These are phyloP conservation scores for Ganoderma multipileum DNA, from an alignment of 1,284 basidiomycete genomes.

Conservation along the genomic window DNA sequence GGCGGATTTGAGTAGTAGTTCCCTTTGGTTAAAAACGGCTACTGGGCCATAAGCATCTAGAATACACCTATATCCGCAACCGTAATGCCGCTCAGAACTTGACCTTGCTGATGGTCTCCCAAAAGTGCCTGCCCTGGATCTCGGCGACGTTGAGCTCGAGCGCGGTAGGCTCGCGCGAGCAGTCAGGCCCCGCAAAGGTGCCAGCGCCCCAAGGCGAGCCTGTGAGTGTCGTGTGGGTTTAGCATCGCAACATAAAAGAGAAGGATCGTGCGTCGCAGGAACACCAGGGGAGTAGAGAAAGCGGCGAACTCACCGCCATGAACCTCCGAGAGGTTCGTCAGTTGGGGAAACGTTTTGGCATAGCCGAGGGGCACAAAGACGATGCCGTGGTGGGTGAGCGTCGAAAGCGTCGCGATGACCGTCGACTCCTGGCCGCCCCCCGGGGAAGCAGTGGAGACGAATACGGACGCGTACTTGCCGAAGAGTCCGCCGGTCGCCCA, in stretches of 20 bases:
- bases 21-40: too few relatives aligned
- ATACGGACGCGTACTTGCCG: constrained; percentile 83
- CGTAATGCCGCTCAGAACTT: constrained; percentile 32
- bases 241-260: neutral
- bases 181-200: constrained; percentile 68
- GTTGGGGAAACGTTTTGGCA: constrained; percentile 58
- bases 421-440: constrained; percentile 84
- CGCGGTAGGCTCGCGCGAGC: constrained; percentile 64
- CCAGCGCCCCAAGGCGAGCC: constrained; percentile 81
- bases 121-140: constrained; percentile 71
- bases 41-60: too few relatives aligned
- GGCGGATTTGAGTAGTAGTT: neutral
- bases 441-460: constrained; percentile 69
- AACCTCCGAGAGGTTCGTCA: constrained; percentile 66
- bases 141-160: constrained; percentile 72
- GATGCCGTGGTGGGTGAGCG: constrained; percentile 83
- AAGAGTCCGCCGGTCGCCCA: constrained; percentile 78
- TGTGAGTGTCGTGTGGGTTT: constrained; percentile 30
- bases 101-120: constrained; percentile 52
- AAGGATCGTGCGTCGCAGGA: neutral
- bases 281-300: neutral
- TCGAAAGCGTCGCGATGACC: constrained; percentile 68
- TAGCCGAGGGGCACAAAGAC: constrained; percentile 86
- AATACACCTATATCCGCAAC: neutral
- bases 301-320: constrained; percentile 66